phyloP scores from a whole-genome alignment of 2,329 filamentous ascomycete species.

The Amesomyces nigricolor region DNA sequence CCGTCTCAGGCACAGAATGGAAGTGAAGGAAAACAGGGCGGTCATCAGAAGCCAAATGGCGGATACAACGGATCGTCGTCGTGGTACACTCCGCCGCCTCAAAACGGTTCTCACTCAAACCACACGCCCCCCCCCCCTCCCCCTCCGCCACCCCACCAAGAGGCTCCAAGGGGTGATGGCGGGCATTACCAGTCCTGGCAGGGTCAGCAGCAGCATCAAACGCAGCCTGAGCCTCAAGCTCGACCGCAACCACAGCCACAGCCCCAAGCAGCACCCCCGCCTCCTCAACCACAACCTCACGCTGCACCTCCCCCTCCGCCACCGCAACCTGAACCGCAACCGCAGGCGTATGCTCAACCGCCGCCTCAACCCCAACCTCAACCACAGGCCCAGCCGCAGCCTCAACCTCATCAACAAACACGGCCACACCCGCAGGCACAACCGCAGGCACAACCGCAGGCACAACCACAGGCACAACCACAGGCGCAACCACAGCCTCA shows the following conservation, averaged over 20 bases:
- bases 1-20: neutral
- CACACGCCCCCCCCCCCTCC: conserved; percentile 24
- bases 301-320: too few relatives aligned
- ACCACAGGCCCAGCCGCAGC: conserved; percentile 7
- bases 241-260: conserved; percentile 18
- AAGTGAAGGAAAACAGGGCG: neutral
- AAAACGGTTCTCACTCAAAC: conserved; percentile 29
- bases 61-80: conserved; percentile 31
- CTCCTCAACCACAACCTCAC: conserved; percentile 24
- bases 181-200: conserved; percentile 38
- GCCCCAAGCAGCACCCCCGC: too few relatives aligned
- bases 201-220: conserved; percentile 22
- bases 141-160: conserved; percentile 25
- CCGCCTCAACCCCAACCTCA: conserved; percentile 21
- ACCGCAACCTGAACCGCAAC: conserved; percentile 20
- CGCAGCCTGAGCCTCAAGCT: conserved; percentile 23
- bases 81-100: conserved; percentile 32
- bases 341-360: conserved; percentile 9
- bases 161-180: conserved; percentile 28
- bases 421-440: conserved; percentile 18
- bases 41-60: conserved; percentile 19
- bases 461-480: conserved; percentile 22
- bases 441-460: conserved; percentile 23
- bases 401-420: conserved; percentile 18
- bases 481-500: conserved; percentile 23